These are phyloP conservation scores for Diaporthe sp. DNA, from an alignment of 2,329 filamentous ascomycete genomes.

Conservation along the genomic window DNA sequence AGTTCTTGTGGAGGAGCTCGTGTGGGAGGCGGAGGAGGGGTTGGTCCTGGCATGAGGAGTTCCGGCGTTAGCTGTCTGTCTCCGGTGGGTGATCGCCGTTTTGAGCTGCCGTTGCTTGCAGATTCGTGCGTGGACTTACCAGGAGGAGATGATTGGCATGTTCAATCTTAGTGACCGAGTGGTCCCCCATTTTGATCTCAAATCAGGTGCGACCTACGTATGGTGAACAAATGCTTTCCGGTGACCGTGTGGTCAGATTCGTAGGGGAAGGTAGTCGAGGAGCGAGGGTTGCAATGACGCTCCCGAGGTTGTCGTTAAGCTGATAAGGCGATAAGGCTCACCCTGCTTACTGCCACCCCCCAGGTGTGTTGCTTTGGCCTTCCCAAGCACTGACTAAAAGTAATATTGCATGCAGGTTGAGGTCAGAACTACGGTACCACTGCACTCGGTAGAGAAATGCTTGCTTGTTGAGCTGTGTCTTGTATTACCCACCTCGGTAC, in stretches of 20 bases:
- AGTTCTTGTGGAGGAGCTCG: constrained; percentile 93
- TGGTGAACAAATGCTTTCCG: neutral
- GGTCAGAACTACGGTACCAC: neutral
- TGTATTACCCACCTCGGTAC: neutral
- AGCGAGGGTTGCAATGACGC: constrained; percentile 23
- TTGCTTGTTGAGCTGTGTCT: neutral
- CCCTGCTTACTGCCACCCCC: constrained; percentile 1
- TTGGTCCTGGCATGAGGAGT: constrained; percentile 76
- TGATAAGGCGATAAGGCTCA: constrained; percentile 28
- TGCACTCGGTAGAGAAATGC: neutral
- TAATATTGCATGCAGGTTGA: no score
- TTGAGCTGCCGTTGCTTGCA: neutral
- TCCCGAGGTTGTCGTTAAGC: constrained; percentile 26
- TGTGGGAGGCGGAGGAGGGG: constrained; percentile 92
- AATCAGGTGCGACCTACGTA: neutral
- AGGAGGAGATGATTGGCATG: constrained; percentile 82
- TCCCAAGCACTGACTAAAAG: neutral
- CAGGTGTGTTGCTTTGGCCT: neutral
- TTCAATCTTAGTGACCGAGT: constrained; percentile 76
- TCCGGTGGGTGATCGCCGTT: neutral
- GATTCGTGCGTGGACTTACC: constrained; percentile 56
- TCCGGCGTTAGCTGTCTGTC: constrained; percentile 28
- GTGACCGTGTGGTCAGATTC: neutral
- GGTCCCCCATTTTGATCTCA: constrained; percentile 65
- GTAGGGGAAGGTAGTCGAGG: neutral